Conservation (phyloP, 148 eudicot species). For the Mesembryanthemum crystallinum region DNA sequence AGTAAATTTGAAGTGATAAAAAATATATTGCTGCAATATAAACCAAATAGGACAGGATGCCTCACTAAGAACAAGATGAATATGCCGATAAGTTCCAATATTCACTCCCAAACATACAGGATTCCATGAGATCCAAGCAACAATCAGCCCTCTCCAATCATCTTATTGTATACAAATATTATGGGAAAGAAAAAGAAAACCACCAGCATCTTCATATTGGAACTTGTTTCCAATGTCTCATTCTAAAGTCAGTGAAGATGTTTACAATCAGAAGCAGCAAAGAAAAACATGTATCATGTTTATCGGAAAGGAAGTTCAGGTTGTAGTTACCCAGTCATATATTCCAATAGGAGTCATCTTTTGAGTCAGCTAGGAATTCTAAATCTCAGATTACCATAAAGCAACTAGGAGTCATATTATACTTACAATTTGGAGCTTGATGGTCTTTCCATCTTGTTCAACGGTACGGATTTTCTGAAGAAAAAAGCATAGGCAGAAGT, state of each 20-base stretch:
- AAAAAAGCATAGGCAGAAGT: background rate
- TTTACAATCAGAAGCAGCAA: background rate
- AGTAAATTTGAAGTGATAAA: background rate
- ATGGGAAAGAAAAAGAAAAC: background rate
- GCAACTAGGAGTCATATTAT: background rate
- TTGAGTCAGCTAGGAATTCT: background rate
- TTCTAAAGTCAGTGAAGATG: background rate
- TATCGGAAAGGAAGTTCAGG: no score
- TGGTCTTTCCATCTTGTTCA: conserved; percentile 76
- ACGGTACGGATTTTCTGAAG: conserved; percentile 74
- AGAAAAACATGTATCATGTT: no score
- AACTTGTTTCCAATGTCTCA: background rate
- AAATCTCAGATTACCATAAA: background rate
- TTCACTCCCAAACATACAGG: background rate
- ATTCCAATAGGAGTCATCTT: background rate
- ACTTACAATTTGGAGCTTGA: conserved; percentile 80
- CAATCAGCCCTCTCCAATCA: background rate
- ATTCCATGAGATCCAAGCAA: background rate
- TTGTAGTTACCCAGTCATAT: background rate
- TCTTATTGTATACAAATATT: background rate
- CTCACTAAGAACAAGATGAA: background rate
- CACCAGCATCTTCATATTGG: background rate
- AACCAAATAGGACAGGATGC: background rate
- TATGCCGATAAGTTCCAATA: background rate
- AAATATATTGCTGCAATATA: background rate